Conservation (phyloP, 1,139 yeast genomes). For the Protomyces macrosporus region DNA sequence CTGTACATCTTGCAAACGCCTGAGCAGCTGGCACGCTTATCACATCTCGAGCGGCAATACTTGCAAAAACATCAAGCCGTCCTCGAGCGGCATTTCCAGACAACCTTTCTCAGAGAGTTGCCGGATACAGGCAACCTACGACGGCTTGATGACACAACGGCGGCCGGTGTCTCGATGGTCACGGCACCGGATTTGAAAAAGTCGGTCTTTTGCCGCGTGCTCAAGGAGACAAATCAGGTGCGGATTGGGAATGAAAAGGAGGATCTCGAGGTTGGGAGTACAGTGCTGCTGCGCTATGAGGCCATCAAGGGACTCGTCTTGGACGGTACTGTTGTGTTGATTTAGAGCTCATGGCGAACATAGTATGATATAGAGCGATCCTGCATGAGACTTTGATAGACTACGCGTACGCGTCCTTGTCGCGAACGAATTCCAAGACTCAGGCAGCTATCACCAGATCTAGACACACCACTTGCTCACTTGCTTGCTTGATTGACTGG, state of each 20-base stretch:
- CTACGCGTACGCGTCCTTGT: too few species aligned
- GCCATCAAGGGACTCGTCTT: background rate
- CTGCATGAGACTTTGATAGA: too few species aligned
- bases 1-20: conserved; percentile 45
- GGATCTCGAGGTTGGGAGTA: conserved; percentile 59
- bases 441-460: too few species aligned
- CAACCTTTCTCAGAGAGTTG: conserved; percentile 59
- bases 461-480: too few species aligned
- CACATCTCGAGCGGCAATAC: conserved; percentile 28
- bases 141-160: conserved; percentile 64
- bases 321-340: background rate
- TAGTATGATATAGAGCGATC: too few species aligned
- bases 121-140: conserved; percentile 56
- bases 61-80: conserved; percentile 54
- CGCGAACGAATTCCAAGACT: background rate
- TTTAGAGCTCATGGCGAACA: background rate
- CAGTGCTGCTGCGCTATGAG: conserved; percentile 66
- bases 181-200: conserved; percentile 67
- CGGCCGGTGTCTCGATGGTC: conserved; percentile 71
- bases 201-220: conserved; percentile 69
- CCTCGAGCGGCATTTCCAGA: conserved; percentile 59
- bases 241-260: conserved; percentile 51
- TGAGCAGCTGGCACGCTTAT: conserved; percentile 16
- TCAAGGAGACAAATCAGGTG: conserved; percentile 41
- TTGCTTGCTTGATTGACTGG: too few species aligned